Conservation (phyloP, 148 eudicot genomes). For the Amaranthus palmeri region DNA sequence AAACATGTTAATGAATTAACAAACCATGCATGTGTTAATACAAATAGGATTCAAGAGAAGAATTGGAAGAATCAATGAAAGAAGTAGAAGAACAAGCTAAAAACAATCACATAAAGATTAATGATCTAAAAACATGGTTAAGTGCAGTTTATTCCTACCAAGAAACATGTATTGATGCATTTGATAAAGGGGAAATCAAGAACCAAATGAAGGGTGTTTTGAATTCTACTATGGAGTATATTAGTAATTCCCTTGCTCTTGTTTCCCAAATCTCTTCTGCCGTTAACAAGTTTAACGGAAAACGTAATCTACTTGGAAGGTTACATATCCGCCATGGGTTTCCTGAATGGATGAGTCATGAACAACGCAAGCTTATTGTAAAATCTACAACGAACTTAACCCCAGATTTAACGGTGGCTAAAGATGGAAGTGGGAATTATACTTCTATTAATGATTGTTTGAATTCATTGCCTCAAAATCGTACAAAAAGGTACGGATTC, state of each 20-base stretch:
- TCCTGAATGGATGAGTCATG: constrained; percentile 55
- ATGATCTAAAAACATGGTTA: constrained; percentile 65
- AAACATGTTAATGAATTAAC: no score
- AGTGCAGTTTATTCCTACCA: constrained; percentile 84
- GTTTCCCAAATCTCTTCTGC: constrained; percentile 31
- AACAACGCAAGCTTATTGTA: constrained; percentile 44
- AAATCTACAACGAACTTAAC: constrained; percentile 27
- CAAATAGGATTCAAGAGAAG: constrained; percentile 53
- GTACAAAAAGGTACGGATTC: constrained; percentile 42
- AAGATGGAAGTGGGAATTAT: constrained; percentile 85
- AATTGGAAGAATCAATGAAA: constrained; percentile 37
- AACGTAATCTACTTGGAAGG: constrained; percentile 22
- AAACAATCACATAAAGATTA: constrained; percentile 15
- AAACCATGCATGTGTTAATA: no score
- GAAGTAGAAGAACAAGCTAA: constrained; percentile 21
- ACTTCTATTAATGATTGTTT: constrained; percentile 53
- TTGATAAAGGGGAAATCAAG: constrained; percentile 52
- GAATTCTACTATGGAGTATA: constrained; percentile 35
- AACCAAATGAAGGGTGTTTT: constrained; percentile 30
- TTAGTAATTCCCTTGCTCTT: constrained; percentile 78
- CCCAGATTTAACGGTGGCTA: constrained; percentile 58
- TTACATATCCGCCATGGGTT: constrained; percentile 30
- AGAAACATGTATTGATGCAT: constrained; percentile 69
- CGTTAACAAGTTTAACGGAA: constrained; percentile 18
- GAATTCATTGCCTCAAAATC: constrained; percentile 41